These are phyloP conservation scores for Colletotrichum kahawae DNA, from an alignment of 2,329 filamentous ascomycete genomes.

Conservation along the genomic window DNA sequence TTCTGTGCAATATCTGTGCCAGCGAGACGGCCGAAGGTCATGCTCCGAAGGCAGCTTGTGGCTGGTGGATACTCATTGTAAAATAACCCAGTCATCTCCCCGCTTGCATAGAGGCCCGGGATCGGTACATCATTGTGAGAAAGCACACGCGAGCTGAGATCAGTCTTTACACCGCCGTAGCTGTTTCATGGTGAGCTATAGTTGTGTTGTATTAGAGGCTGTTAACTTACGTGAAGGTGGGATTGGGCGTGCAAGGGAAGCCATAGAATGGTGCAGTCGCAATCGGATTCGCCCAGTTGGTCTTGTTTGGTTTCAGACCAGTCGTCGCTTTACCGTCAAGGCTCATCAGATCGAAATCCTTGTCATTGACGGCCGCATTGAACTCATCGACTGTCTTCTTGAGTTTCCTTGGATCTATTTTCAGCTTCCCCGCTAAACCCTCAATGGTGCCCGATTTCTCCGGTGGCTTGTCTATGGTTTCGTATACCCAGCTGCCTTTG, in stretches of 20 bases:
- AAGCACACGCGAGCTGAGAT: neutral
- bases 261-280: neutral
- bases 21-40: neutral
- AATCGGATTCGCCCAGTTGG: neutral
- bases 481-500: neutral
- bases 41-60: neutral
- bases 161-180: neutral
- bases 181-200: neutral
- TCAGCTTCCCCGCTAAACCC: neutral
- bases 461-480: neutral
- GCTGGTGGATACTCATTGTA: neutral
- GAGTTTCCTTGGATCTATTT: neutral
- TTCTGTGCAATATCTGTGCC: neutral
- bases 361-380: neutral
- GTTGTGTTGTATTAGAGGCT: neutral
- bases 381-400: neutral
- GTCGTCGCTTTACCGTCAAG: neutral
- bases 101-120: neutral
- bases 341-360: neutral
- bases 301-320: neutral
- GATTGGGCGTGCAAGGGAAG: neutral
- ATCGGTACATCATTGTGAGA: neutral
- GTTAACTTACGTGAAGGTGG: neutral
- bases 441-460: neutral
- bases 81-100: neutral